Base-by-base conservation (phyloP, 2,329 filamentous ascomycete genomes). In the Botrytis aclada region DNA sequence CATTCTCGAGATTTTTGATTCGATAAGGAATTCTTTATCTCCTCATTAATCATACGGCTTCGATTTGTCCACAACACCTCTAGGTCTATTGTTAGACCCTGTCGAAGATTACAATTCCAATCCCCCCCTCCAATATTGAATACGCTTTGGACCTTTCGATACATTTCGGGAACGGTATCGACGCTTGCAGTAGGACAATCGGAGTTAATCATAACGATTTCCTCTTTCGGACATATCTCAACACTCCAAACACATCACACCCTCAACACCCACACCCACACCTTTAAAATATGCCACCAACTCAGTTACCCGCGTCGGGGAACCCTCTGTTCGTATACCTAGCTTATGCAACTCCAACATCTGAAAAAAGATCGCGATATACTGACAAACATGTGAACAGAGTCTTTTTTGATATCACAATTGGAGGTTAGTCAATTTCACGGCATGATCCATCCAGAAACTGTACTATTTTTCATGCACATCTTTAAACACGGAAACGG, bases 331-430 rank as follows among this genome's bases (percentile, higher is more conserved):
- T 79, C 80, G 84, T 83, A 75, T 76, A 74, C 62, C 69, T 67
- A 74, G 64, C 66, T 67, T 18, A 41, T 56, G 32, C 65, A 56
- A 67, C 34, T 32, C n/a, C 37, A 25, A 22, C 34, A 3, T 41
- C 20, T 22, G 25, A 32, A 64, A 64, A 45, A n/a, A 32, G 41
- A 69, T 75, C 74, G 76, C 74, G 69, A 76, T 71, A 75, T 54
- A 34, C 66, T 77, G 34, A 75, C 54, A 41, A 67, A 67, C 18
- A 41, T 54, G 16, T 29, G 10, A 62, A 32, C 63, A 80, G 79
- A 45, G 80, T 81, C 20, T 81, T 94, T 84, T 93, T 94, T 82
- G 92, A 94, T 82, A 88, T 94, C 74, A 92, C 92, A 6, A 85
- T 96, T 73, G 93, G 93, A 85, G 92, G 92, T 93, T 82, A 81